Evolutionary conservation across 352 stramenopile genomes (phyloP).

Genomic region (Phytophthora quininea): DNA sequence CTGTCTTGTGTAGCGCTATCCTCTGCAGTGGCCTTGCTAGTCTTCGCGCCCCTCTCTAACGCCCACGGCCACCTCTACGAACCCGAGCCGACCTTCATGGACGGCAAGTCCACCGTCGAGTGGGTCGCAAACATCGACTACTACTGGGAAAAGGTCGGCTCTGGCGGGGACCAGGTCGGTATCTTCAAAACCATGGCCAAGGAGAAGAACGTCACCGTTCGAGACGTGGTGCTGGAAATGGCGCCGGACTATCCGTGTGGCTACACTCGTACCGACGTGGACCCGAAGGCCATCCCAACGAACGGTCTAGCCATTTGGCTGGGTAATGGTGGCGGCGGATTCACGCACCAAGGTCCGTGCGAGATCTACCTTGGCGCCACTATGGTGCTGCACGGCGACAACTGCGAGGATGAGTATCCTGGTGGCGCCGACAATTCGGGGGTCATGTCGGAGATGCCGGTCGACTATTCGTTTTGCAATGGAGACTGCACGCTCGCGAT

Average conservation of each 20-base stretch:
- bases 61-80: not conserved
- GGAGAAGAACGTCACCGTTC: not conserved
- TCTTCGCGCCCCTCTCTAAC: not conserved
- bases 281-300: not conserved
- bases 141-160: not conserved
- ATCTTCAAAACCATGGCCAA: not conserved
- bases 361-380: slow-evolving; percentile 30
- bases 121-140: not conserved
- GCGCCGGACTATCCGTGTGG: not conserved
- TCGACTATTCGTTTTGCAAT: slow-evolving; percentile 49
- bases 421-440: slow-evolving; percentile 10
- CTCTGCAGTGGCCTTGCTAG: not conserved
- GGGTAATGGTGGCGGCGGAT: not conserved
- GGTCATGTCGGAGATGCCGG: slow-evolving; percentile 31
- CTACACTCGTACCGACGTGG: not conserved
- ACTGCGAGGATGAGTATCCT: slow-evolving; percentile 1
- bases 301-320: not conserved
- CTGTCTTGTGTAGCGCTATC: not conserved
- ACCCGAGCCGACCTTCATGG: not conserved
- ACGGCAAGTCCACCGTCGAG: not conserved
- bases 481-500: slow-evolving; percentile 43
- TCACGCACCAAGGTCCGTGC: slow-evolving; percentile 13
- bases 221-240: not conserved
- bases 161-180: not conserved
- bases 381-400: slow-evolving; percentile 21